Percentiles rank a stretch among this genome's conserved stretches.
These are phyloP conservation scores for Fusarium euwallaceae DNA, from an alignment of 2,329 filamentous ascomycete species.

Conservation along the genomic window DNA sequence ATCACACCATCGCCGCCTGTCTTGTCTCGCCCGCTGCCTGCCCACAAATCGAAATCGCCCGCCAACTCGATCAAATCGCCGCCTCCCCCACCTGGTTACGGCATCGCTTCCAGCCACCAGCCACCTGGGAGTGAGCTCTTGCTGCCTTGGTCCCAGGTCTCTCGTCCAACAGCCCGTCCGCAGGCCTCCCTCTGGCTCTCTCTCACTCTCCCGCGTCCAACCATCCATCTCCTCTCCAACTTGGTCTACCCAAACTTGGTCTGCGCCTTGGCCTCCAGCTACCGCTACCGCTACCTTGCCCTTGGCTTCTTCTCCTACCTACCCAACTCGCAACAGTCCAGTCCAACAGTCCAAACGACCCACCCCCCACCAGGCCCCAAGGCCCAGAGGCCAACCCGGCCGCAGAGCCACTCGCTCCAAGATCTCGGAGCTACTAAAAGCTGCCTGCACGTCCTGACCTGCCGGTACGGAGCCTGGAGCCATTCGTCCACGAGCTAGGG, in stretches of 20 bases:
- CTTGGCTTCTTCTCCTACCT: slow-evolving; percentile 3
- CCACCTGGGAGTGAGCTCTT: slow-evolving; percentile 28
- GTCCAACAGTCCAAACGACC: slow-evolving; percentile 42
- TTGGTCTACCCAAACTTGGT: slow-evolving; percentile 6
- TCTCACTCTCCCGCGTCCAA: neutral
- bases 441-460: slow-evolving; percentile 49
- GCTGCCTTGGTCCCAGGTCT: slow-evolving; percentile 31
- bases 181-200: no score
- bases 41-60: slow-evolving; percentile 40
- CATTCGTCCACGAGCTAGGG: slow-evolving; percentile 51
- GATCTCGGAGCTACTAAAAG: slow-evolving; percentile 50
- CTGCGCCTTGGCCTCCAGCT: neutral
- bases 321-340: slow-evolving; percentile 27
- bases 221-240: slow-evolving; percentile 18
- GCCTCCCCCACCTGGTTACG: slow-evolving; percentile 48
- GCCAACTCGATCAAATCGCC: slow-evolving; percentile 42
- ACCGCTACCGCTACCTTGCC: neutral
- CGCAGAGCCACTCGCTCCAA: slow-evolving; percentile 48
- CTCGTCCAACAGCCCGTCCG: no score
- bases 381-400: slow-evolving; percentile 43
- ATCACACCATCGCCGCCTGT: slow-evolving; percentile 21
- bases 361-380: slow-evolving; percentile 45
- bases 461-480: slow-evolving; percentile 49
- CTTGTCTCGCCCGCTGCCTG: slow-evolving; percentile 20
- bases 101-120: slow-evolving; percentile 48